phyloP scores from a whole-genome alignment of 306 rosid species.

The Fragaria iinumae region DNA sequence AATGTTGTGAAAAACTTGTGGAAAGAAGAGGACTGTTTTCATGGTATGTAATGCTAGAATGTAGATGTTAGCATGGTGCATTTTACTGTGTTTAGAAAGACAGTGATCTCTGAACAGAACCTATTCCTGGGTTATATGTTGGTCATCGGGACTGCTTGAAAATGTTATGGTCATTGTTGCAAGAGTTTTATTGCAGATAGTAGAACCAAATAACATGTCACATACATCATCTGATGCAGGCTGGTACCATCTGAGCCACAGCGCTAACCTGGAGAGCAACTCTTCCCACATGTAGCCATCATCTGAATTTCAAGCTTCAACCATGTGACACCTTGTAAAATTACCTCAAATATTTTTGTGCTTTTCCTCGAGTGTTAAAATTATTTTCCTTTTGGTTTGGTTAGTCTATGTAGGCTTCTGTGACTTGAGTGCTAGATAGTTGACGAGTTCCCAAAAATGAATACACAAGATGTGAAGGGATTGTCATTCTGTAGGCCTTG shows the following conservation, averaged over 20 bases:
- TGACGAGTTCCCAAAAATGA: not conserved
- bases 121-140: not conserved
- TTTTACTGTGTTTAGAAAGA: not conserved
- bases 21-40: not conserved
- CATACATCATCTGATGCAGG: conserved; percentile 1
- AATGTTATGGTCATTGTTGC: not conserved
- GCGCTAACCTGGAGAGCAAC: not conserved
- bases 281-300: not conserved
- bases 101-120: not conserved
- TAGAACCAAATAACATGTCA: not conserved
- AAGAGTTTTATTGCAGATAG: not conserved
- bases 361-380: not conserved
- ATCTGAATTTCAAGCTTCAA: not conserved
- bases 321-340: not conserved
- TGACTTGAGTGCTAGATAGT: not conserved
- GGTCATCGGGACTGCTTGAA: not conserved
- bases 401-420: not conserved
- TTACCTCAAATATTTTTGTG: not conserved
- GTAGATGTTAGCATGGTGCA: not conserved
- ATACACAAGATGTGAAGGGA: not conserved
- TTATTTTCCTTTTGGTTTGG: not conserved
- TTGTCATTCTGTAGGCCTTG: not conserved
- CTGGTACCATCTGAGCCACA: not conserved
- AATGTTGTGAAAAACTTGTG: not conserved
- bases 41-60: not conserved